A percentile compares a stretch with the other conserved stretches of the same genome.
phyloP scores from a whole-genome alignment of 106 monocot species.

The Phalaenopsis equestris region DNA sequence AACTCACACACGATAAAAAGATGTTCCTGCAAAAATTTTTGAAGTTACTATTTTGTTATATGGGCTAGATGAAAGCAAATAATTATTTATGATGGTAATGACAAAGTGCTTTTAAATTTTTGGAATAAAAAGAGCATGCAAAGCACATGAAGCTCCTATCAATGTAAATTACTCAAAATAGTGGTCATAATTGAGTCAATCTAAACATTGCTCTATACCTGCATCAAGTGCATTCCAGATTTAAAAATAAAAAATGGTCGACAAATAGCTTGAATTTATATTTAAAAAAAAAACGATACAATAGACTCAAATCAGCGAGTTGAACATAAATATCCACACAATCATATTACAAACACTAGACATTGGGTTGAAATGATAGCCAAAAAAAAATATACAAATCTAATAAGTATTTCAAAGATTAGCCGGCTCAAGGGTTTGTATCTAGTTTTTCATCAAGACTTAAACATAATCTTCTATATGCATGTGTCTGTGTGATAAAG shows the following conservation, averaged over 20 bases:
- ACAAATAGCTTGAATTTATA: not conserved
- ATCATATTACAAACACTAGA: too few species aligned
- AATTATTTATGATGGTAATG: not conserved
- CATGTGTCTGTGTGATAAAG: too few species aligned
- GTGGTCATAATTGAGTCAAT: not conserved
- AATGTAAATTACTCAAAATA: too few species aligned
- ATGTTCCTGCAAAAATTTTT: conserved; percentile 58
- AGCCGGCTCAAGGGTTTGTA: too few species aligned
- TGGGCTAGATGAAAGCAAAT: not conserved
- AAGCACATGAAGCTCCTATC: not conserved
- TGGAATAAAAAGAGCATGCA: not conserved
- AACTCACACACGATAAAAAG: conserved; percentile 94
- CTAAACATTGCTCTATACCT: not conserved
- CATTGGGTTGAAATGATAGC: too few species aligned
- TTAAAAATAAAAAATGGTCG: too few species aligned
- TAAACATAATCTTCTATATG: too few species aligned
- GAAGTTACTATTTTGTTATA: not conserved
- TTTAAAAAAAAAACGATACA: not conserved
- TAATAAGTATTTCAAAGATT: too few species aligned
- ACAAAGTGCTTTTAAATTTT: not conserved
- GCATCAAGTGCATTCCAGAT: not conserved
- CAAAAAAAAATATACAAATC: too few species aligned
- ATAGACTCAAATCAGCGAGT: too few species aligned
- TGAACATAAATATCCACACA: too few species aligned
- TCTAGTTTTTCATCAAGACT: too few species aligned